Conservation (phyloP, 208 protist species). For the Trypanosoma avium region DNA sequence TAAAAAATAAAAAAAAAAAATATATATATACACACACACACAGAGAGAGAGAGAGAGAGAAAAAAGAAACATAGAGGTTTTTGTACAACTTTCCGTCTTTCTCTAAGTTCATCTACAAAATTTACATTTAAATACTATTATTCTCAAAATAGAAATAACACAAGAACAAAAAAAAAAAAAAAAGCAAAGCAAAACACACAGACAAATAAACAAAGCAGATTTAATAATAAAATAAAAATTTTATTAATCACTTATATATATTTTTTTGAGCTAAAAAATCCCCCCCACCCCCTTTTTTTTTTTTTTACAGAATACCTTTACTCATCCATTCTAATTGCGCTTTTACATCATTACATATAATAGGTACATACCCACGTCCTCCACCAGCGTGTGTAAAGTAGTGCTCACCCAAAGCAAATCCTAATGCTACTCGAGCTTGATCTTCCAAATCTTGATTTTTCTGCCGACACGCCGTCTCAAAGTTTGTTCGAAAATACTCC, state of each 20-base stretch:
- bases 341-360: slow-evolving; percentile 76
- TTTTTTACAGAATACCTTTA: slow-evolving; percentile 57
- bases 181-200: background rate
- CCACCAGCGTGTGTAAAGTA: slow-evolving; percentile 71
- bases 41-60: background rate
- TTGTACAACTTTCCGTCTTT: too few species aligned
- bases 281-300: slow-evolving; percentile 1
- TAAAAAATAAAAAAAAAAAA: slow-evolving; percentile 9
- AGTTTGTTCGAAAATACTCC: slow-evolving; percentile 75
- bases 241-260: too few species aligned
- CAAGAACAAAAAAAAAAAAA: slow-evolving; percentile 4
- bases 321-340: slow-evolving; percentile 89
- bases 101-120: too few species aligned
- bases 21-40: background rate
- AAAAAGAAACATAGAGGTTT: background rate
- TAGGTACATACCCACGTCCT: slow-evolving; percentile 72
- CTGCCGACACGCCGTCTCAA: slow-evolving; percentile 56
- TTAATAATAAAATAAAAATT: background rate
- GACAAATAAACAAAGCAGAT: background rate
- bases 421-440: slow-evolving; percentile 75
- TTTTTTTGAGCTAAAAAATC: too few species aligned
- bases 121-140: too few species aligned
- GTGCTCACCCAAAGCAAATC: slow-evolving; percentile 78
- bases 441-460: slow-evolving; percentile 70
- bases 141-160: background rate